These are phyloP conservation scores for Citrus sinensis DNA, from an alignment of 345 rosid genomes.

Conservation along the genomic window DVS_A1.0 CM039168.1:6086001-6086500, in stretches of 20 bases:
- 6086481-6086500: not conserved
- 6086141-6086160: conserved; percentile 84
- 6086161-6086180: conserved; percentile 65
- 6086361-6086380: not conserved
- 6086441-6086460: not conserved
- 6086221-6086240: conserved; percentile 95
- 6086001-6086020: not conserved
- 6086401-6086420: not conserved
- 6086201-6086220: conserved; percentile 99
- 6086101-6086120: not conserved
- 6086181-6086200: conserved; percentile 98
- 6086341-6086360: not conserved
- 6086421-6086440: not conserved
- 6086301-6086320: not conserved
- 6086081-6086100: not conserved
- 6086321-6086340: not conserved
- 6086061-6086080: conserved; percentile 1
- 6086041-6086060: conserved; percentile 14
- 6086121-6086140: conserved; percentile 72
- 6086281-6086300: conserved; percentile 55
- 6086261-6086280: conserved; percentile 93
- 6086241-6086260: conserved; percentile 87
- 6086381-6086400: not conserved
- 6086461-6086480: not conserved
- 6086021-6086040: not conserved